A percentile compares a stretch with the other conserved stretches of the same genome.
phyloP scores from a whole-genome alignment of 441 rosid species.

The Pelargonium fulgidum region DNA sequence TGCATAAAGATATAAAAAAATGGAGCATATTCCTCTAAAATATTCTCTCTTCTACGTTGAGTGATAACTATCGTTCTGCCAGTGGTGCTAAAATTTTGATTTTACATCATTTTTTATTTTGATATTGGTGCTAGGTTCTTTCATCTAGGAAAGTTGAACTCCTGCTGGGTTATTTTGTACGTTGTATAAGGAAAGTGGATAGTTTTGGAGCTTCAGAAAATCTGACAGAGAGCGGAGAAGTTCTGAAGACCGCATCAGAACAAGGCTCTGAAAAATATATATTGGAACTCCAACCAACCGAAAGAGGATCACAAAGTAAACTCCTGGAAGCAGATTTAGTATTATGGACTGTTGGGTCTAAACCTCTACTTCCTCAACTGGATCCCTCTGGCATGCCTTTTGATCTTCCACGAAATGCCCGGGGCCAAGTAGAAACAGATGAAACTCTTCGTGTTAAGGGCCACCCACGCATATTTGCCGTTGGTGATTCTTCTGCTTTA shows the following conservation, averaged over 20 bases:
- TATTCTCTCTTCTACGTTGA: background rate
- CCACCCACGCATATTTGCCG: constrained; percentile 81
- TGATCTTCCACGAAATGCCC: constrained; percentile 61
- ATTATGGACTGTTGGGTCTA: constrained; percentile 85
- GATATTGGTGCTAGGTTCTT: constrained; percentile 55
- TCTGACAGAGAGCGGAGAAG: constrained; percentile 17
- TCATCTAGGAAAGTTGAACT: constrained; percentile 73
- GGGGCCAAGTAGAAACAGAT: constrained; percentile 91
- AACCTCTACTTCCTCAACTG: constrained; percentile 63
- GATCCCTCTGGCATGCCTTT: constrained; percentile 37
- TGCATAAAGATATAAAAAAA: background rate
- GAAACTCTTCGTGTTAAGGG: constrained; percentile 96
- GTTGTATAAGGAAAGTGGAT: constrained; percentile 38
- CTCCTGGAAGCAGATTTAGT: constrained; percentile 67
- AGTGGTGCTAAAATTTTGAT: background rate
- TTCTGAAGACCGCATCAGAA: constrained; percentile 17
- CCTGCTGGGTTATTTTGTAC: constrained; percentile 74
- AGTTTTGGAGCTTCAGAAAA: constrained; percentile 33
- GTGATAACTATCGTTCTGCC: constrained; percentile 1
- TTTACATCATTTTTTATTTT: constrained; percentile 14
- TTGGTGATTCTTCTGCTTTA: constrained; percentile 80
- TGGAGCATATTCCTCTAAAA: background rate
- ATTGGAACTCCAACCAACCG: constrained; percentile 78
- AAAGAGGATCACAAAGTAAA: constrained; percentile 63
- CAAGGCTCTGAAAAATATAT: constrained; percentile 39